Percentiles rank a stretch among this genome's conserved stretches.
Conservation (phyloP, 208 protist genomes). For the Leishmania lainsoni region DNA sequence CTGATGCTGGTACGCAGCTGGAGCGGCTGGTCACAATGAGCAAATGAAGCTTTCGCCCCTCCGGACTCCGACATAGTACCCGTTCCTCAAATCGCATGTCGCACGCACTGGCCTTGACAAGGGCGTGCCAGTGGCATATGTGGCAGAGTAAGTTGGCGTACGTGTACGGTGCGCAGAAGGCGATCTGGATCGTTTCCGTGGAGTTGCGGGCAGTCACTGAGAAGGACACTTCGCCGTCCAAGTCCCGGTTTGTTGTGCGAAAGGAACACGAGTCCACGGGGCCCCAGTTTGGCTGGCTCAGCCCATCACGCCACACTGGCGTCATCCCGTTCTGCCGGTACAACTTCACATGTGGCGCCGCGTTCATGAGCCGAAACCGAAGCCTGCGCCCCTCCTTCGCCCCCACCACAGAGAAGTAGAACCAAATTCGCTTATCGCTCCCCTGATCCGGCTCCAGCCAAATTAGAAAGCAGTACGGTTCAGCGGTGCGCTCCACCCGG, state of each 20-base stretch:
- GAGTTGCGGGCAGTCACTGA: conserved; percentile 49
- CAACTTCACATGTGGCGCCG: conserved; percentile 77
- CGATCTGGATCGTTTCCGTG: conserved; percentile 74
- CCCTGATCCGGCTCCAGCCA: conserved; percentile 77
- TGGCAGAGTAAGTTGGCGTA: conserved; percentile 88
- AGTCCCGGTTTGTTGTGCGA: conserved; percentile 53
- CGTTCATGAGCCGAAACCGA: conserved; percentile 73
- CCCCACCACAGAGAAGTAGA: conserved; percentile 77
- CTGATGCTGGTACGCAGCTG: conserved; percentile 4
- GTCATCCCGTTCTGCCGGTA: conserved; percentile 80
- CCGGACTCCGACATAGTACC: conserved; percentile 74
- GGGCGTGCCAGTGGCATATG: conserved; percentile 75
- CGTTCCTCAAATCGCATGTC: conserved; percentile 86
- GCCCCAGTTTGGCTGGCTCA: conserved; percentile 51
- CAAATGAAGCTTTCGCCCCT: conserved; percentile 84
- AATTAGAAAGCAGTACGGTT: conserved; percentile 51
- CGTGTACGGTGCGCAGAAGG: conserved; percentile 87
- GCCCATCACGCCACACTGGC: conserved; percentile 77
- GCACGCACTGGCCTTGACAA: conserved; percentile 54
- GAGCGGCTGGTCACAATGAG: conserved; percentile 75
- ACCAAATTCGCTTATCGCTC: conserved; percentile 88
- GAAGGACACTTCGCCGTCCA: conserved; percentile 78
- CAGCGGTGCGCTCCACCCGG: conserved; percentile 66
- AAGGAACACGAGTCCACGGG: conserved; percentile 77
- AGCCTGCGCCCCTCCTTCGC: conserved; percentile 44